Percentiles rank a stretch among this genome's conserved stretches.
phyloP scores from a whole-genome alignment of 2,329 filamentous ascomycete species.

The Aspergillus sp. region DNA sequence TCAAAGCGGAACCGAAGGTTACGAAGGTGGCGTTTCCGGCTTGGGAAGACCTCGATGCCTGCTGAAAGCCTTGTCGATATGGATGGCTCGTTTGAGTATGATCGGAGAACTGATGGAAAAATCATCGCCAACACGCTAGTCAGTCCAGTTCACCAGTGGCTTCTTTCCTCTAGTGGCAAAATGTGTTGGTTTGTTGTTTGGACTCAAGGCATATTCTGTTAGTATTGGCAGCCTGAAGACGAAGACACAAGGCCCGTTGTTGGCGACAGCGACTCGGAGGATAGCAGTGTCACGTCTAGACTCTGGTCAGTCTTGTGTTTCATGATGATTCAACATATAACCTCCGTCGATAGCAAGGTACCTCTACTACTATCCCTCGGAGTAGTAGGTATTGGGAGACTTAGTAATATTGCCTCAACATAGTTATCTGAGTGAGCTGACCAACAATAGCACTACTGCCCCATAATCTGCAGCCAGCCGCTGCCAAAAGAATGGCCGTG shows the following conservation, averaged over 20 bases:
- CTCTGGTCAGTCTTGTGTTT: neutral
- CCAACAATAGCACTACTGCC: neutral
- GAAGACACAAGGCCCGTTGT: neutral
- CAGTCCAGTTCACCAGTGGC: neutral
- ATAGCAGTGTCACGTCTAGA: neutral
- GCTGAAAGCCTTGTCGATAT: neutral
- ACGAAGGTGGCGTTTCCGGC: neutral
- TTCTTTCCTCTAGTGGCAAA: neutral
- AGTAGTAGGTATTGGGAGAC: no score
- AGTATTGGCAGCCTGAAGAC: neutral
- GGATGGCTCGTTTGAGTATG: neutral
- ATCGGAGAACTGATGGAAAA: neutral
- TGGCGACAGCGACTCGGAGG: neutral
- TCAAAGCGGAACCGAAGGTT: neutral
- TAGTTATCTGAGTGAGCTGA: neutral
- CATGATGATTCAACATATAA: neutral
- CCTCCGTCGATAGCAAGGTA: neutral
- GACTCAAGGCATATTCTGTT: neutral
- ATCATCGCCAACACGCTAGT: neutral
- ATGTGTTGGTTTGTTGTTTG: neutral
- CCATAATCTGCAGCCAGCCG: conserved; percentile 3
- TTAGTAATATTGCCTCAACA: neutral
- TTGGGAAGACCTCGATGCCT: neutral
- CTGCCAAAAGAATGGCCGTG: neutral
- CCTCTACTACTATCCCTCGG: no score